Base-by-base conservation (phyloP, 257 asterid genomes). In the Jacaranda mimosifolia region DNA sequence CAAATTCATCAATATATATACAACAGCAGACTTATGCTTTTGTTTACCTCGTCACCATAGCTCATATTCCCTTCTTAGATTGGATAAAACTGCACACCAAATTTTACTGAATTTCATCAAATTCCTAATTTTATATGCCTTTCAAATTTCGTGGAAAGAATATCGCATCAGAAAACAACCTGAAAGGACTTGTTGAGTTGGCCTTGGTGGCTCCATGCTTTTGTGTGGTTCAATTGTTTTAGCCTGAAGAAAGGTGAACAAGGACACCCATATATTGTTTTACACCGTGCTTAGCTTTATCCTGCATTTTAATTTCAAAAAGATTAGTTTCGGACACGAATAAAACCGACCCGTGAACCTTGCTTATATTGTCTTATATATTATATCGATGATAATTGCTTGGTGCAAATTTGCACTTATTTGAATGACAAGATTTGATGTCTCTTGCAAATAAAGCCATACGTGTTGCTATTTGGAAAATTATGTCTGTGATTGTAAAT, bases 101-200 rank as follows among this genome's bases (percentile, higher is more conserved):
- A 63, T 19, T 58, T 58, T 0, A 17, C 26, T 19, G 19, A 55
- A 65, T 67, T 57, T 42, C 21, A 58, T 13, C 32, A 57, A 32
- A 18, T 18, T 51, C 67, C 58, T 3, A 64, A 19, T 68, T 68
- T 80, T 58, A 12, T 5, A 6, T 46, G 14, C 43, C 55, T 4
- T 38, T 1, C 7, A 4, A 57, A 43, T 68, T 15, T 42, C 26
- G 56, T 43, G 39, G 26, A 19, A 45, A 35, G 18, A 52, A 68
- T 3, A 63, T 38, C 55, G 17, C 46, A 57, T 21, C 75, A 32
- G 70, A 57, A 35, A 48, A 36, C 63, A 58, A 17, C 71, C 51
- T 62, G 76, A 58, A 80, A 74, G 59, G 46, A 59, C 68, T 62
- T 68, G 43, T 74, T 69, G 68, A 36, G 84, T 75, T 68, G 83